A percentile compares a stretch with the other conserved stretches of the same genome.
phyloP scores from a whole-genome alignment of 1,284 basidiomycete genomes.

The Sporisorium sorghi region DNA sequence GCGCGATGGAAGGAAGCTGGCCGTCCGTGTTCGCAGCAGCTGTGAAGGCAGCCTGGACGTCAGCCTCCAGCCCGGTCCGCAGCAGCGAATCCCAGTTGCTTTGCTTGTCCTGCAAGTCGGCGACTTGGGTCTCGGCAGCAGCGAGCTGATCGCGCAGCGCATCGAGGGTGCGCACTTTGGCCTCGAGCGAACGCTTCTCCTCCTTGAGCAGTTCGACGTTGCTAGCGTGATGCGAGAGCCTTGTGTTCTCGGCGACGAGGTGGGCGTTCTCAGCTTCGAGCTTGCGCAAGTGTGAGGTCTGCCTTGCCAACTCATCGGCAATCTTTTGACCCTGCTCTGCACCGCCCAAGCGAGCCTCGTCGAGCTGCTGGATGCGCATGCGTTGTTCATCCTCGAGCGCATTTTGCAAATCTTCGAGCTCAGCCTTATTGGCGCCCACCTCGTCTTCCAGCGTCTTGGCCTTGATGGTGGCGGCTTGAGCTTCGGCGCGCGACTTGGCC shows the following conservation, averaged over 20 bases:
- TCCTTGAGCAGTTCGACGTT: slow-evolving; percentile 62
- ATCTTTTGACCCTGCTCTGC: slow-evolving; percentile 33
- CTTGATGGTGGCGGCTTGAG: slow-evolving; percentile 18
- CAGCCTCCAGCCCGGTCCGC: slow-evolving; percentile 12
- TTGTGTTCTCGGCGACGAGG: slow-evolving; percentile 46
- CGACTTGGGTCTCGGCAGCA: slow-evolving; percentile 53
- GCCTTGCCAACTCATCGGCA: slow-evolving; percentile 43
- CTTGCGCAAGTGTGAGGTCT: slow-evolving; percentile 35
- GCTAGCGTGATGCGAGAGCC: slow-evolving; percentile 37
- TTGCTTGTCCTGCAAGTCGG: slow-evolving; percentile 53
- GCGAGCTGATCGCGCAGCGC: slow-evolving; percentile 43
- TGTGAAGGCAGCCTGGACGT: slow-evolving; percentile 41
- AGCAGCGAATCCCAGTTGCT: slow-evolving; percentile 38
- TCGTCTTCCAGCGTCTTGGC: slow-evolving; percentile 29
- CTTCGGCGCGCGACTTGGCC: slow-evolving; percentile 32
- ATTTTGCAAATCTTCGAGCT: slow-evolving; percentile 48
- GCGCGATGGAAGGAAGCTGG: slow-evolving; percentile 4
- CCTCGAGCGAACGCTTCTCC: slow-evolving; percentile 60
- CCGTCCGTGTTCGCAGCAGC: slow-evolving; percentile 43
- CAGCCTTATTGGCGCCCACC: slow-evolving; percentile 36
- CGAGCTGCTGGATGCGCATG: slow-evolving; percentile 25
- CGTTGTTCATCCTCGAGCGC: slow-evolving; percentile 49
- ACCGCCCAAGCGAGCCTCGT: slow-evolving; percentile 16
- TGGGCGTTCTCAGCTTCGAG: slow-evolving; percentile 51
- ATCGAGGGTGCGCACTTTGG: slow-evolving; percentile 49